Conservation (phyloP, 1,139 yeast genomes). For the Debaryomyces udenii region DNA sequence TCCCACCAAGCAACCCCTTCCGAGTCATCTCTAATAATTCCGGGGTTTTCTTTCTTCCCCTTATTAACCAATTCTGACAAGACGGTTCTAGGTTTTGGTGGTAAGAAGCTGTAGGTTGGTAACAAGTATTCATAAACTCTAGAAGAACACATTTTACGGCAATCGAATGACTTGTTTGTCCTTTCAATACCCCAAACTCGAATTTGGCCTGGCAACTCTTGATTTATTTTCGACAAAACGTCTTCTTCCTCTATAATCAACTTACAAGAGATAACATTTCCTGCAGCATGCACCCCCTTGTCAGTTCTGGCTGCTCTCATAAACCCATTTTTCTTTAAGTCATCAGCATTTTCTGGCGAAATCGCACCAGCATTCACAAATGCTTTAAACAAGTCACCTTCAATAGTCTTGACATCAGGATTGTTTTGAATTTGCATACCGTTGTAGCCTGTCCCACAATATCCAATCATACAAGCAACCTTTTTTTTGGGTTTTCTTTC, state of each 20-base stretch:
- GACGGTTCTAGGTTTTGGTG: conserved; percentile 79
- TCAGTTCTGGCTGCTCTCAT: conserved; percentile 98
- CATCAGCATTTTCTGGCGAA: conserved; percentile 85
- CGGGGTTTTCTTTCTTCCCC: conserved; percentile 60
- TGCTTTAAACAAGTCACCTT: conserved; percentile 85
- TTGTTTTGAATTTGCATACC: conserved; percentile 89
- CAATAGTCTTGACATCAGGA: conserved; percentile 90
- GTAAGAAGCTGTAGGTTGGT: conserved; percentile 86
- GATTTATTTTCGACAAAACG: conserved; percentile 72
- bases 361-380: conserved; percentile 89
- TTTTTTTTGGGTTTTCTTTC: conserved; percentile 80
- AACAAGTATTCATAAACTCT: conserved; percentile 90
- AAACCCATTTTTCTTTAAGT: conserved; percentile 85
- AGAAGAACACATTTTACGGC: conserved; percentile 93
- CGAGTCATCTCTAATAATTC: conserved; percentile 57
- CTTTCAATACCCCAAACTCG: conserved; percentile 93
- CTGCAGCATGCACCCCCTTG: conserved; percentile 99
- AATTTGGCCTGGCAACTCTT: conserved; percentile 77
- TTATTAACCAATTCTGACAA: conserved; percentile 61
- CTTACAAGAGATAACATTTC: conserved; percentile 87
- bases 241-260: conserved; percentile 88
- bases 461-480: conserved; percentile 92
- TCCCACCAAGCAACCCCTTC: conserved; percentile 82
- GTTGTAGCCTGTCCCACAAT: conserved; percentile 97
- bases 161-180: conserved; percentile 89